phyloP scores from a whole-genome alignment of 2,329 filamentous ascomycete genomes.

The Aphanoascus verrucosus region DNA sequence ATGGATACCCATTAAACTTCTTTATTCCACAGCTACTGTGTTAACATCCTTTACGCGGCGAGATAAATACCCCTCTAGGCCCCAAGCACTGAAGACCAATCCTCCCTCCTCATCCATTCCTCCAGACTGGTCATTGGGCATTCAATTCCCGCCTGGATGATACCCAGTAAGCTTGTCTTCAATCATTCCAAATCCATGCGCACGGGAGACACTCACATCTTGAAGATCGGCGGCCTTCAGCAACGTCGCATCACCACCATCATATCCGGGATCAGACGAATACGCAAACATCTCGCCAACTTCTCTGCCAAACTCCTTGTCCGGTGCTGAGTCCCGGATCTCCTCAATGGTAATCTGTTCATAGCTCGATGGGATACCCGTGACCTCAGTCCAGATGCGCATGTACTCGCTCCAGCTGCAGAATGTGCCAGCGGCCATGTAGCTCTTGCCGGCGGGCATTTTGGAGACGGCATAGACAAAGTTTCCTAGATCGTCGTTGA shows the following conservation, averaged over 20 bases:
- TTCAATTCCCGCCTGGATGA: slow-evolving; percentile 34
- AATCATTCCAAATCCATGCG: not conserved
- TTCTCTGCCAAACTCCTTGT: slow-evolving; percentile 37
- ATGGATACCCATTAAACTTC: too few relatives aligned
- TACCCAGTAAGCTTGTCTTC: not conserved
- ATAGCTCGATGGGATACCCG: slow-evolving; percentile 29
- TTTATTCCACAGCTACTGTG: too few relatives aligned
- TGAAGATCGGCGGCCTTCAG: slow-evolving; percentile 37
- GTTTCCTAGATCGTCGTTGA: slow-evolving; percentile 39
- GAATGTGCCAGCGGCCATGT: slow-evolving; percentile 40
- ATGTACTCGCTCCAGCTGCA: slow-evolving; percentile 42
- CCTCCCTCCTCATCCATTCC: slow-evolving; percentile 22
- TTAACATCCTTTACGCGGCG: too few relatives aligned
- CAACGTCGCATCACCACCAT: slow-evolving; percentile 35
- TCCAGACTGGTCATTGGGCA: slow-evolving; percentile 25
- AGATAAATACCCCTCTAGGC: not conserved
- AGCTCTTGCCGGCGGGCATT: slow-evolving; percentile 41
- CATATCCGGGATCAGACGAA: slow-evolving; percentile 40
- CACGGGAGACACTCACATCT: slow-evolving; percentile 27
- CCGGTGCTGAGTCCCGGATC: slow-evolving; percentile 31
- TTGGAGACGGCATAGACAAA: slow-evolving; percentile 42
- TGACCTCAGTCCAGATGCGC: slow-evolving; percentile 33
- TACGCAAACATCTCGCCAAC: slow-evolving; percentile 41
- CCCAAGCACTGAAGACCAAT: slow-evolving; percentile 20
- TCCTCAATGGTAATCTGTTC: slow-evolving; percentile 34